Conservation (phyloP, 2,329 filamentous ascomycete species). For the Rhynchosporium secalis region DNA sequence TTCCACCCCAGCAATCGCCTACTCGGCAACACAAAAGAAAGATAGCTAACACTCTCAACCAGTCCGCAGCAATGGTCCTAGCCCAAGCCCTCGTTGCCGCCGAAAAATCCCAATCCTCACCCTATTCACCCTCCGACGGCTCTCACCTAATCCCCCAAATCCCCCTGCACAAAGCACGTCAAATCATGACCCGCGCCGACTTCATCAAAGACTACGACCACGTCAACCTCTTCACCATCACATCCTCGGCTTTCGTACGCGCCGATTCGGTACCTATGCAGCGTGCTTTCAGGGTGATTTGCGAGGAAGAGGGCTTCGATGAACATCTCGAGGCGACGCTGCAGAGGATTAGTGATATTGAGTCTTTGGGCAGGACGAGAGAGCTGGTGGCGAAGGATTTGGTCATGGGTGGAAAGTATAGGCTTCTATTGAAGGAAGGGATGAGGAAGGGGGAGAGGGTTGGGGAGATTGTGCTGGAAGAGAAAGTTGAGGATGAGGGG, state of each 20-base stretch:
- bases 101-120: conserved; percentile 53
- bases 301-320: conserved; percentile 72
- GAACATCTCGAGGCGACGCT: conserved; percentile 80
- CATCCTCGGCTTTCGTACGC: conserved; percentile 79
- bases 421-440: conserved; percentile 47
- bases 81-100: conserved; percentile 87
- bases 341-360: conserved; percentile 85
- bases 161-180: conserved; percentile 77
- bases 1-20: neutral
- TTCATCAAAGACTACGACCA: conserved; percentile 93
- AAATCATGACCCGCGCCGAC: conserved; percentile 94
- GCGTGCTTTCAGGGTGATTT: conserved; percentile 84
- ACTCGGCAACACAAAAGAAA: neutral
- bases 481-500: conserved; percentile 17
- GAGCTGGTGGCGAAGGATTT: conserved; percentile 95
- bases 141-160: conserved; percentile 67
- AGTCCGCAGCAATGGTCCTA: conserved; percentile 91
- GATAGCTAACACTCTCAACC: conserved; percentile 11
- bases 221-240: conserved; percentile 93
- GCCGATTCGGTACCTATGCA: conserved; percentile 97
- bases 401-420: conserved; percentile 79
- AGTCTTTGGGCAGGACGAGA: conserved; percentile 88
- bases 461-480: conserved; percentile 34
- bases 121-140: conserved; percentile 21
- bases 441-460: conserved; percentile 31